Evolutionary conservation across 345 rosid genomes (phyloP).

Genomic region (Durio zibethinus): DNA sequence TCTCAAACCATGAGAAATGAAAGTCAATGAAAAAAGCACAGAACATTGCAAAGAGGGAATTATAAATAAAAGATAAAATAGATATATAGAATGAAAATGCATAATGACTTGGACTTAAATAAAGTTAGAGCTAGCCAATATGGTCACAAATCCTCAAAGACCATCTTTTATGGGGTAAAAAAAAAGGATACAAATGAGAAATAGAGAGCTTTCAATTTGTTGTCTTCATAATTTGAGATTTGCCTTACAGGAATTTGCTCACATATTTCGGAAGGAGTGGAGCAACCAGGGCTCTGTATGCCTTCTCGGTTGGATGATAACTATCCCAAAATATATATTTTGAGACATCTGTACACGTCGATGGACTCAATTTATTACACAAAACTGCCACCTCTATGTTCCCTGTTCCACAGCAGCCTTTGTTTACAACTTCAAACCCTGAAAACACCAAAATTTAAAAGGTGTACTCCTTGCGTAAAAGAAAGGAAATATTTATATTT

Average conservation of each 20-base stretch:
- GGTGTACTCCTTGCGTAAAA: neutral
- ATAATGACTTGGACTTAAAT: neutral
- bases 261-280: constrained; percentile 22
- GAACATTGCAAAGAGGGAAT: neutral
- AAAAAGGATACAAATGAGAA: neutral
- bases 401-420: constrained; percentile 61
- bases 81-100: neutral
- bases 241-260: constrained; percentile 23
- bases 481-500: no score
- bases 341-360: constrained; percentile 37
- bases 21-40: no score
- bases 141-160: neutral
- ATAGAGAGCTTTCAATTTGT: neutral
- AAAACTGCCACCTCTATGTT: constrained; percentile 35
- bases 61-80: neutral
- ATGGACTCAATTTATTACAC: constrained; percentile 37
- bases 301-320: constrained; percentile 66
- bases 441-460: neutral
- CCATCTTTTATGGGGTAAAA: neutral
- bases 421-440: constrained; percentile 40
- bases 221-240: no score
- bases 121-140: neutral
- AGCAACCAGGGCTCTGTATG: constrained; percentile 36
- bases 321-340: constrained; percentile 70
- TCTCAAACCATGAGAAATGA: neutral